phyloP scores from a whole-genome alignment of 495 filamentous ascomycete species.

The Daldinia concentrica region DNA sequence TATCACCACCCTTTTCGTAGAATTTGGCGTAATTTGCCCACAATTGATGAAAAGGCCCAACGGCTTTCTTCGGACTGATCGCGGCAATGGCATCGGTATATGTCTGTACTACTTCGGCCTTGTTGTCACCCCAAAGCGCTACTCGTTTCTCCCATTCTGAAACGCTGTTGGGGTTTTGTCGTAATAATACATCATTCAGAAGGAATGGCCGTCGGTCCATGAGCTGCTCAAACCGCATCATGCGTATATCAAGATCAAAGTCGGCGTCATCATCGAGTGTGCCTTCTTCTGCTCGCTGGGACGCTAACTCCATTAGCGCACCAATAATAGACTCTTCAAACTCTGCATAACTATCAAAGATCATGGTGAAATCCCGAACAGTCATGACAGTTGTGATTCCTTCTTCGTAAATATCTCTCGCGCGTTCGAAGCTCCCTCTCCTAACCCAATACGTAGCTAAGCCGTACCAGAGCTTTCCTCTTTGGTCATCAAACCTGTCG shows the following conservation, averaged over 20 bases:
- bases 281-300: conserved; percentile 81
- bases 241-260: conserved; percentile 94
- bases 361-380: conserved; percentile 95
- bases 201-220: conserved; percentile 98
- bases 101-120: conserved; percentile 87
- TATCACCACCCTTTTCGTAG: conserved; percentile 89
- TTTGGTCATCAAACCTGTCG: conserved; percentile 89
- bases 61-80: conserved; percentile 92
- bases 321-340: conserved; percentile 97
- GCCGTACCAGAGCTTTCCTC: conserved; percentile 96
- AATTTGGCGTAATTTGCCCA: conserved; percentile 99
- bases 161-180: conserved; percentile 97
- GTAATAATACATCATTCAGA: conserved; percentile 92
- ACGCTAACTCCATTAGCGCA: conserved; percentile 87
- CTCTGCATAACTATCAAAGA: conserved; percentile 96
- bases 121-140: conserved; percentile 94
- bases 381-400: conserved; percentile 99
- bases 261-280: conserved; percentile 86
- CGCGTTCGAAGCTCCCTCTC: conserved; percentile 86
- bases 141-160: conserved; percentile 97
- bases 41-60: conserved; percentile 91
- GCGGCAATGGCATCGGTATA: conserved; percentile 94
- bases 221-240: conserved; percentile 97
- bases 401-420: conserved; percentile 94
- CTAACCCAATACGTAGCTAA: conserved; percentile 98